Percentiles rank a stretch among this genome's conserved stretches.
Evolutionary conservation across 768 basidiomycete species (phyloP).

Genomic region (Tylopilus felleus): DNA sequence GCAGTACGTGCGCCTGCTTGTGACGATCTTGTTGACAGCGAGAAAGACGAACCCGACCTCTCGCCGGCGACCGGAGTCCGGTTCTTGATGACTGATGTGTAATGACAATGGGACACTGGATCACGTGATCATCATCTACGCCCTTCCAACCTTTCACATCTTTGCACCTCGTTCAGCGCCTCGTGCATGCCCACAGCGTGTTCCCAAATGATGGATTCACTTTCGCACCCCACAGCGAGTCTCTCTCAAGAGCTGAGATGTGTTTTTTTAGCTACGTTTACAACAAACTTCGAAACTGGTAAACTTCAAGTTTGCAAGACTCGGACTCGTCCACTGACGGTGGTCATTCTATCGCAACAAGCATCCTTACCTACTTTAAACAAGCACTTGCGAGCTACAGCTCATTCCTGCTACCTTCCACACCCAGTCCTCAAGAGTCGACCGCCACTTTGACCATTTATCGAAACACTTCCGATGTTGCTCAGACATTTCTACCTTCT

Average conservation of each 20-base stretch:
- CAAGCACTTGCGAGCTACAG: neutral
- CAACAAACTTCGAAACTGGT: neutral
- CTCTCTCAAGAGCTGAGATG: too few species aligned
- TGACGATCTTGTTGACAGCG: too few species aligned
- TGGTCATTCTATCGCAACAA: neutral
- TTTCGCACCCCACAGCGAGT: neutral
- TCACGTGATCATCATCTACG: too few species aligned
- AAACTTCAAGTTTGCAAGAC: too few species aligned
- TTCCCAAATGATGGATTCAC: neutral
- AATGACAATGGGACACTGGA: neutral
- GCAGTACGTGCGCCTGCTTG: too few species aligned
- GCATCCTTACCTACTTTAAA: neutral
- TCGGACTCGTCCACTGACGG: neutral
- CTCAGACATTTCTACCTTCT: conserved; percentile 2
- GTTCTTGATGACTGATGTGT: neutral
- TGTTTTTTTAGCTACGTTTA: neutral
- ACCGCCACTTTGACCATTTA: too few species aligned
- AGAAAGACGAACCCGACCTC: too few species aligned
- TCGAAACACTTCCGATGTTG: neutral
- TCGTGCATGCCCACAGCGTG: neutral
- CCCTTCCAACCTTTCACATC: too few species aligned
- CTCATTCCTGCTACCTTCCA: neutral
- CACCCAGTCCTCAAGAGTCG: neutral
- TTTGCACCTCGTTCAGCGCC: too few species aligned
- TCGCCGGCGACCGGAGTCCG: too few species aligned